phyloP scores from a whole-genome alignment of 2,329 filamentous ascomycete genomes.

The Cadophora gregata region DNA sequence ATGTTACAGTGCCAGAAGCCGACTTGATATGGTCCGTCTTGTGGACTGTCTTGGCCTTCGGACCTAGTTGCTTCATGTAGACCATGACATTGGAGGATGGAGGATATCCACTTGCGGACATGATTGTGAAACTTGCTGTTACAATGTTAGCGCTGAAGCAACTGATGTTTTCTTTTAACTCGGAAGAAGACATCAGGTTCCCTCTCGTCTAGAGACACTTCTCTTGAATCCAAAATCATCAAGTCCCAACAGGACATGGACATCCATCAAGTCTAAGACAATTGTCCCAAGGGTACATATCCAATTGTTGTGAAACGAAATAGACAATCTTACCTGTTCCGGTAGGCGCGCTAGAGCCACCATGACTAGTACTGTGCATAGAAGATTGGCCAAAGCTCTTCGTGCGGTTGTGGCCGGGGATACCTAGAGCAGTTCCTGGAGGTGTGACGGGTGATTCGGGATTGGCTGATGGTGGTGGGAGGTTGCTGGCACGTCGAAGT shows the following conservation, averaged over 20 bases:
- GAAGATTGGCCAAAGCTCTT: conserved; percentile 70
- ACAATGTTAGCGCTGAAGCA: neutral
- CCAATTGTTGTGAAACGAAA: neutral
- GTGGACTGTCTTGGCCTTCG: conserved; percentile 79
- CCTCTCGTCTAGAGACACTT: neutral
- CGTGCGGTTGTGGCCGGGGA: conserved; percentile 49
- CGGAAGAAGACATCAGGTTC: neutral
- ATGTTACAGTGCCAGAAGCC: conserved; percentile 67
- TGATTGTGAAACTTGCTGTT: conserved; percentile 74
- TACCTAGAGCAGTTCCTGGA: conserved; percentile 35
- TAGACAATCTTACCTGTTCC: conserved; percentile 57
- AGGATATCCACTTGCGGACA: conserved; percentile 81
- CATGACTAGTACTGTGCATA: conserved; percentile 66
- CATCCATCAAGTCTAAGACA: neutral
- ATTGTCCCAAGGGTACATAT: neutral
- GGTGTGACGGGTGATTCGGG: conserved; percentile 36
- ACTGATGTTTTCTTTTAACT: too few species aligned
- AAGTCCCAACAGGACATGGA: neutral
- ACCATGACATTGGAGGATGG: conserved; percentile 80
- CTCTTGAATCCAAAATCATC: neutral
- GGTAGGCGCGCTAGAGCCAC: conserved; percentile 57
- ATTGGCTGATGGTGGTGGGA: conserved; percentile 22
- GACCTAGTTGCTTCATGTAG: conserved; percentile 67
- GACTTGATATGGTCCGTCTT: conserved; percentile 93
- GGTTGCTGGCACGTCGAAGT: conserved; percentile 32